These are phyloP conservation scores for Scutellaria baicalensis DNA, from an alignment of 257 asterid genomes.

Conservation along the genomic window DNA sequence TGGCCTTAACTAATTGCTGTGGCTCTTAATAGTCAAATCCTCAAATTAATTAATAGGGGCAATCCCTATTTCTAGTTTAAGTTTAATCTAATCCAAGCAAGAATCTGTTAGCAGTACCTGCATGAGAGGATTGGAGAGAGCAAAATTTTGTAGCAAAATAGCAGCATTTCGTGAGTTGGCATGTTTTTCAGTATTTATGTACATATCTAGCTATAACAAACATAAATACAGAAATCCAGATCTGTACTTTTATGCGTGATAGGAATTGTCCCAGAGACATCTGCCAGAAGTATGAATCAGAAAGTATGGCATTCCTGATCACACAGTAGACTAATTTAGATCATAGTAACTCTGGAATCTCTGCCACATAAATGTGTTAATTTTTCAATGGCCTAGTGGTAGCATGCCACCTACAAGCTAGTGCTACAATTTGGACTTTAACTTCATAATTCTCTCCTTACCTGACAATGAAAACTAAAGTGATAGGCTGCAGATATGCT, in stretches of 20 bases:
- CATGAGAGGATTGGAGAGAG: not conserved
- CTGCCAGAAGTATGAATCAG: not conserved
- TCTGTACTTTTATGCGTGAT: not conserved
- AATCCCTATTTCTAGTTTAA: not conserved
- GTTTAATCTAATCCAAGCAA: not conserved
- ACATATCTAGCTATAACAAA: not conserved
- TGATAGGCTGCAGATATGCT: not conserved
- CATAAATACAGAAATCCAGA: not conserved
- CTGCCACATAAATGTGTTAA: not conserved
- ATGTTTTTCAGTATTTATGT: not conserved
- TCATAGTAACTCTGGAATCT: not conserved
- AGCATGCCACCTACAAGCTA: not conserved
- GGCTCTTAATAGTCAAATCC: not conserved
- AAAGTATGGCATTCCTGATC: too few species aligned
- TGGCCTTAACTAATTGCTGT: not conserved
- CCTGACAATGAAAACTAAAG: not conserved
- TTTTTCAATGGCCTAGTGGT: too few species aligned
- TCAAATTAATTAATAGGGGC: not conserved
- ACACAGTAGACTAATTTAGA: not conserved
- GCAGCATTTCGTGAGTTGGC: not conserved
- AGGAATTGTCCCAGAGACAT: not conserved
- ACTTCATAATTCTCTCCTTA: not conserved
- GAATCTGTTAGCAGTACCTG: not conserved
- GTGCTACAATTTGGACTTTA: not conserved
- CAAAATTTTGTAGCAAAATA: not conserved